Evolutionary conservation across 2,329 filamentous ascomycete genomes (phyloP).

Genomic region (Colletotrichum sp.): DNA sequence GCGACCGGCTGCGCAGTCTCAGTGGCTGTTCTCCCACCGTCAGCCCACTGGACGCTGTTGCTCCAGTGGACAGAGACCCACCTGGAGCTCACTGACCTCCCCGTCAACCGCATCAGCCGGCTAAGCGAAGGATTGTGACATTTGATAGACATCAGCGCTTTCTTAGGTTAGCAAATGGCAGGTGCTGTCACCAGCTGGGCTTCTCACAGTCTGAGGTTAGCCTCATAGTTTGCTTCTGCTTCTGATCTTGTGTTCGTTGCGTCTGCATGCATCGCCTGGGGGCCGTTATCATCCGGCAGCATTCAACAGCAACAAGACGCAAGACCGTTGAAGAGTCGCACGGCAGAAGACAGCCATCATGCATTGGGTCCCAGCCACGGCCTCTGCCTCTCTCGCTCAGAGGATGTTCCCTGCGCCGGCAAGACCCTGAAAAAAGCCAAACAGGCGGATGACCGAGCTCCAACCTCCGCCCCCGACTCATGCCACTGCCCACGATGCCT

Average conservation of each 20-base stretch:
- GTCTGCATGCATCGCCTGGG: neutral
- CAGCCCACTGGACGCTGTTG: neutral
- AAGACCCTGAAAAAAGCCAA: constrained; percentile 15
- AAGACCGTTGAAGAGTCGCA: neutral
- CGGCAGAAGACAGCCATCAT: neutral
- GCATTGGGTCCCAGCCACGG: neutral
- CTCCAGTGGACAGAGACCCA: neutral
- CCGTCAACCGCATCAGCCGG: neutral
- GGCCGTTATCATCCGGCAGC: neutral
- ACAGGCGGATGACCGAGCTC: neutral
- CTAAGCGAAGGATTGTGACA: constrained; percentile 11
- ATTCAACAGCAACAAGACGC: neutral
- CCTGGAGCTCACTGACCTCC: neutral
- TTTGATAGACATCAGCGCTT: neutral
- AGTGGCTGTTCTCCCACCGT: neutral
- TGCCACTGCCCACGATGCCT: neutral
- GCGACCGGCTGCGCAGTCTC: neutral
- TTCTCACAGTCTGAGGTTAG: neutral
- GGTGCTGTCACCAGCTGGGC: neutral
- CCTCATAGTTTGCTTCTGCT: neutral
- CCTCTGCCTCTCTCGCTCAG: neutral
- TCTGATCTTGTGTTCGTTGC: neutral
- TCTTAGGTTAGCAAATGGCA: neutral
- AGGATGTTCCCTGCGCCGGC: constrained; percentile 11
- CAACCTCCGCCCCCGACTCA: constrained; percentile 2